A percentile compares a stretch with the other conserved stretches of the same genome.
Evolutionary conservation across 2,329 filamentous ascomycete species (phyloP).

Genomic region (Fusarium sublunatum): DNA sequence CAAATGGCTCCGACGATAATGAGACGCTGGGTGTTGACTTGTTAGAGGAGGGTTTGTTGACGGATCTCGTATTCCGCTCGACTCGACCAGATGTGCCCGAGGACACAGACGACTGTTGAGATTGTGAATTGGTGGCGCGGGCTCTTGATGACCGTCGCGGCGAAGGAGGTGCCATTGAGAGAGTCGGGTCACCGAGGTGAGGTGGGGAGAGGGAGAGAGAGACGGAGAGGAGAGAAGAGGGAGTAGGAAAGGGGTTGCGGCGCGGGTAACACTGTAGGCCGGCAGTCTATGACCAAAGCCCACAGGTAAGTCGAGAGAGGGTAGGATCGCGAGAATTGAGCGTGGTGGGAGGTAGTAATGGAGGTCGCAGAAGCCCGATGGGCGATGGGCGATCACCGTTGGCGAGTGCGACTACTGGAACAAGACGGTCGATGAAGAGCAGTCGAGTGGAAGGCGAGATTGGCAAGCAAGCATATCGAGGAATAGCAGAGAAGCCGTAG

Average conservation of each 20-base stretch:
- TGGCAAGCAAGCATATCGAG: slow-evolving; percentile 47
- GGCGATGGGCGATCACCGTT: slow-evolving; percentile 21
- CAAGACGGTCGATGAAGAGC: slow-evolving; percentile 37
- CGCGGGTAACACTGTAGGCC: slow-evolving; percentile 14
- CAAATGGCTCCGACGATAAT: slow-evolving; percentile 74
- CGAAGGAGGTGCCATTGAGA: slow-evolving; percentile 70
- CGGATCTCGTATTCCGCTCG: slow-evolving; percentile 78
- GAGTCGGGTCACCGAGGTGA: slow-evolving; percentile 46
- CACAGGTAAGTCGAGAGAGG: slow-evolving; percentile 13
- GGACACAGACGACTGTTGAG: slow-evolving; percentile 82
- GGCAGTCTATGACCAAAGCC: slow-evolving; percentile 4
- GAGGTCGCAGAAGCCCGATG: slow-evolving; percentile 31
- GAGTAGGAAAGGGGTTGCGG: slow-evolving; percentile 2
- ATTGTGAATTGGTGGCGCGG: slow-evolving; percentile 79
- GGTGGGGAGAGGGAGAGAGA: slow-evolving; percentile 41
- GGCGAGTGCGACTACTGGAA: slow-evolving; percentile 40
- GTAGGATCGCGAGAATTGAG: slow-evolving; percentile 37
- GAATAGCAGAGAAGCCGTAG: slow-evolving; percentile 30
- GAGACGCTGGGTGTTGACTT: slow-evolving; percentile 81
- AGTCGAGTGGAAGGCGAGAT: slow-evolving; percentile 40
- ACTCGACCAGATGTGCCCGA: slow-evolving; percentile 80
- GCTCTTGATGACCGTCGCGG: slow-evolving; percentile 93
- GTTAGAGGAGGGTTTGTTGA: slow-evolving; percentile 78
- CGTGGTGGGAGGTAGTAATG: slow-evolving; percentile 23
- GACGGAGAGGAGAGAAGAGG: slow-evolving; percentile 32